Evolutionary conservation across 192 early-diverging fungal genomes (phyloP), one percentile per base, ranked within the genome.

Genomic region (Dimargaris xerosporica): DNA sequence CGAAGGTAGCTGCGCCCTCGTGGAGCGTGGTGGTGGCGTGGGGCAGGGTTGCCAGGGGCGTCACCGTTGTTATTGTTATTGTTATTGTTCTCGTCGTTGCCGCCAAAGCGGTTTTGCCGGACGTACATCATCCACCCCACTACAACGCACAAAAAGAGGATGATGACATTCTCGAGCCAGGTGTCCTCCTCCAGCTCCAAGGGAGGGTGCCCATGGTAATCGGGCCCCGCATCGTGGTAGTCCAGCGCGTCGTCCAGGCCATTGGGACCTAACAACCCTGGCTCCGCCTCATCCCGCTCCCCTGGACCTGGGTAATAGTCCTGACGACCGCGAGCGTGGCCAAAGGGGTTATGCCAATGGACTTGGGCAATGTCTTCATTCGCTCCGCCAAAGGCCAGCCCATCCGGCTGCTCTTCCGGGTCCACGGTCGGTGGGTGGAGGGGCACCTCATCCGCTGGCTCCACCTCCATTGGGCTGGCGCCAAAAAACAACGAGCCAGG

Each of bases 61-160:
- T 52, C 28, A 19, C 28, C 19, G 50, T 10, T 50, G 10, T 50
- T 50, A 10, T 50, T 50, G 12, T 19, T 29, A 29, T 55, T 55
- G 31, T 56, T 56, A 29, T 56, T 56, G 17, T 28, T 39, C n/a
- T 56, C 29, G 3, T 28, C 62, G 43, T 47, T 71, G 46, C 52
- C 29, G 29, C 67, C 71, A 56, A 77, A 78, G 55, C 81, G 61
- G 46, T 76, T 75, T 61, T 81, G 79, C 7, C 81, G 74, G 2
- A 83, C 71, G 69, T 83, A 83, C 46, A 83, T 74, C 56, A 83
- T 54, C 61, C 73, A 80, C 0, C 75, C 79, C 52, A 83, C 71
- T 16, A 80, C 58, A 45, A 74, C 55, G 61, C 79, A 81, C 44
- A 81, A 51, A 23, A 61, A 64, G 21, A 83, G 61, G 28, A 83